Base-by-base conservation (phyloP, 345 rosid species). In the Jatropha curcas region DNA sequence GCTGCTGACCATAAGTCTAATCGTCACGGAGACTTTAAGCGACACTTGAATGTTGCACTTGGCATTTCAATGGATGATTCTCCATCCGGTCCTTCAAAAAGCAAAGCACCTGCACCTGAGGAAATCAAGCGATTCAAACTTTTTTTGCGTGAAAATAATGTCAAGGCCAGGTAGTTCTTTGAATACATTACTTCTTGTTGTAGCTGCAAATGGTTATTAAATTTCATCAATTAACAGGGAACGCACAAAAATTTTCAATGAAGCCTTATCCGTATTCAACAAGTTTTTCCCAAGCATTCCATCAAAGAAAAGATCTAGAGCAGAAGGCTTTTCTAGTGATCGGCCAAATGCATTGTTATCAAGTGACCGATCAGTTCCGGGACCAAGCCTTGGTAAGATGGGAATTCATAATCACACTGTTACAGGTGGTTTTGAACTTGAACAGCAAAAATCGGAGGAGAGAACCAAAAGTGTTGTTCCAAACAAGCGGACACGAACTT, bases 401-500 rank as follows among this genome's bases (percentile, higher is more conserved):
- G 98, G 94, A 72, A 78, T 80, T 71, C 98, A 88, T 76, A 90
- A 82, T 86, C 97, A 83, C 60, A 62, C 83, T 71, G 79, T 75
- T 45, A 69, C 86, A 4, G 58, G 70, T 50, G 79, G 85, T 80
- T 86, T 85, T 84, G 98, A 93, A 74, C 81, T 80, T 82, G 98
- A 92, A 77, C 93, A 79, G 74, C 93, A 80, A 58, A 93, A 85
- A 83, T 72, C 88, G 19, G 96, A 92, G 69, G 94, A 90, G 83
- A 87, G 92, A 70, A 84, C 85, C 27, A 92, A 88, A 81, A 83
- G 73, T 82, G 73, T 76, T 75, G 87, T 87, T 72, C 85, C 95
- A 74, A 94, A 83, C 83, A 94, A 94, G 80, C 92, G 98, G 66
- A 87, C 97, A 56, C 97, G 99, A 74, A 95, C 97, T 68, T 91